phyloP scores from a whole-genome alignment of 441 rosid genomes.

The Kokia cookei region DNA sequence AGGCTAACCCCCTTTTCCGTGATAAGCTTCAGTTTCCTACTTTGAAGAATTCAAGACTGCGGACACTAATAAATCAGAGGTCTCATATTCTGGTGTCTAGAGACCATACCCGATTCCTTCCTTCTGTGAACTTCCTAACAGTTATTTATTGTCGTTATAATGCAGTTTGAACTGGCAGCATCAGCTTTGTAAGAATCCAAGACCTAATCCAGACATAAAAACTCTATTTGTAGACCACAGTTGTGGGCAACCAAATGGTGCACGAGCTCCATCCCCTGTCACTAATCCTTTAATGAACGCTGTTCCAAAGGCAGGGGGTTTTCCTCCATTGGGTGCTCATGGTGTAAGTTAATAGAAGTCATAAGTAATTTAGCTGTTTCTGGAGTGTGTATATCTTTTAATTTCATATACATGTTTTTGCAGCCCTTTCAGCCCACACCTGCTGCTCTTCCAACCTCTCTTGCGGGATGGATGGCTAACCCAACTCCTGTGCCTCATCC shows the following conservation, averaged over 20 bases:
- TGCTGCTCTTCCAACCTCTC: conserved; percentile 59
- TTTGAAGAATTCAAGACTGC: conserved; percentile 67
- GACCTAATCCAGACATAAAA: conserved; percentile 78
- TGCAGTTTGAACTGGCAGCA: conserved; percentile 90
- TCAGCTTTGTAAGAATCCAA: conserved; percentile 78
- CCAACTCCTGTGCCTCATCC: conserved; percentile 62
- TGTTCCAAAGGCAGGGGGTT: conserved; percentile 56
- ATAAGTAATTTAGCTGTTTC: conserved; percentile 1
- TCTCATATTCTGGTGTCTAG: conserved; percentile 13
- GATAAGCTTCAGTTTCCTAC: conserved; percentile 83
- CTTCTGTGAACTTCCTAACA: not conserved
- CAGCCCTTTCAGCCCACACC: conserved; percentile 77
- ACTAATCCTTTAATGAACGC: conserved; percentile 65
- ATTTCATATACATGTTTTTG: conserved; percentile 7
- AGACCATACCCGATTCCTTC: not conserved
- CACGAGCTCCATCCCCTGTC: conserved; percentile 72
- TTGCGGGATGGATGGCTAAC: conserved; percentile 86
- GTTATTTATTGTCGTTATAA: conserved; percentile 10
- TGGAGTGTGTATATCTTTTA: conserved; percentile 7
- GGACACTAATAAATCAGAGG: conserved; percentile 83
- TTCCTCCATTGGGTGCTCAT: conserved; percentile 56
- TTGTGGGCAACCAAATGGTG: conserved; percentile 71
- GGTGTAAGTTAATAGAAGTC: conserved; percentile 44
- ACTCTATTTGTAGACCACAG: conserved; percentile 74
- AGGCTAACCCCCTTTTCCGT: conserved; percentile 83